A percentile compares a stretch with the other conserved stretches of the same genome.
Evolutionary conservation across 2,329 filamentous ascomycete genomes (phyloP).

Genomic region (Dactylellina leptospora): DNA sequence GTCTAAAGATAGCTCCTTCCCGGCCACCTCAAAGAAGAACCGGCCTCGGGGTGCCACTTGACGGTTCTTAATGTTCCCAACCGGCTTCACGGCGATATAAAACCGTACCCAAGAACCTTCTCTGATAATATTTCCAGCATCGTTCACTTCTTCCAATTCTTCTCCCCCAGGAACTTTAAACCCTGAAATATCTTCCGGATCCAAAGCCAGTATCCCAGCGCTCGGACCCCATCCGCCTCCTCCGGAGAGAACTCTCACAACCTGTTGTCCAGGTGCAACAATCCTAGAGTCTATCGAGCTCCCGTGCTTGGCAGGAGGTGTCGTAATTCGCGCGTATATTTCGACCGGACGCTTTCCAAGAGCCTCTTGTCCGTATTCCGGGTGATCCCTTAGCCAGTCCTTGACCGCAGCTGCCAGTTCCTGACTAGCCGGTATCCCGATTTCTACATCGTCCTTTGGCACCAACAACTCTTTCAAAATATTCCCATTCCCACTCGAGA

Average conservation of each 20-base stretch:
- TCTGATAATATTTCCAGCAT: neutral
- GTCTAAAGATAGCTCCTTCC: no score
- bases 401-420: constrained; percentile 75
- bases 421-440: constrained; percentile 70
- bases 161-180: constrained; percentile 2
- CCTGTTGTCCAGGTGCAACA: constrained; percentile 57
- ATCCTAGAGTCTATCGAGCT: neutral
- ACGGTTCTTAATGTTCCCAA: no score
- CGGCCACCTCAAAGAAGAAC: neutral
- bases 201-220: constrained; percentile 78
- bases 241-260: constrained; percentile 62
- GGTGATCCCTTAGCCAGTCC: constrained; percentile 65
- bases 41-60: neutral
- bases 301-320: neutral
- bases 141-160: neutral
- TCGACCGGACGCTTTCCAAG: constrained; percentile 20
- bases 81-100: neutral
- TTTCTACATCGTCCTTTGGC: constrained; percentile 59
- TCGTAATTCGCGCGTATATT: constrained; percentile 24
- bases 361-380: constrained; percentile 21
- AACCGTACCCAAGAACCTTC: constrained; percentile 15
- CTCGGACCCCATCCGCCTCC: constrained; percentile 87
- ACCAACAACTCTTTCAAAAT: constrained; percentile 71
- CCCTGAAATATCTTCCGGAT: constrained; percentile 67
- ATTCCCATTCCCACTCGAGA: constrained; percentile 77